A percentile compares a stretch with the other conserved stretches of the same genome.
phyloP scores from a whole-genome alignment of 148 eudicot species.

The Dianthus caryophyllus region DNA sequence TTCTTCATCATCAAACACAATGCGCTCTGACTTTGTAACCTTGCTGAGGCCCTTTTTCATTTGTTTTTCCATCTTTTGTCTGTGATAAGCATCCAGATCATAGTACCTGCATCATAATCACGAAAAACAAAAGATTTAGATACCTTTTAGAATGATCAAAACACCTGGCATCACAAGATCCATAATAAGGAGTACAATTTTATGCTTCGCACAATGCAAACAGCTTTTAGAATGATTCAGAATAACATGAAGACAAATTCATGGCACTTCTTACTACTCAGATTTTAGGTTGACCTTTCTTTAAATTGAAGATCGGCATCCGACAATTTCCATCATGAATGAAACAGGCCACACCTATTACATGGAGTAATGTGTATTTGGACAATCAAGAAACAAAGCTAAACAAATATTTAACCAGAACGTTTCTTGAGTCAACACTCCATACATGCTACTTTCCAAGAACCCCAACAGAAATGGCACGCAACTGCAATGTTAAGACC shows the following conservation, averaged over 20 bases:
- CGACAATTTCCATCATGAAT: neutral
- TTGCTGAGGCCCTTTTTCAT: slow-evolving; percentile 58
- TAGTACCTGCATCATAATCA: slow-evolving; percentile 64
- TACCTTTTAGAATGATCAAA: too few species aligned
- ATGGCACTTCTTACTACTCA: neutral
- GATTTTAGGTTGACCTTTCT: neutral
- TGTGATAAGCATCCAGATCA: slow-evolving; percentile 75
- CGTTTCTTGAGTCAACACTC: too few species aligned
- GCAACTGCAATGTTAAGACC: too few species aligned
- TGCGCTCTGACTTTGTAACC: slow-evolving; percentile 49
- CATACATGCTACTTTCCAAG: neutral
- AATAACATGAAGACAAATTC: too few species aligned
- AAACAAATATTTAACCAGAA: too few species aligned
- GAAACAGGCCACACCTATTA: too few species aligned
- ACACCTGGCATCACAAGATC: too few species aligned
- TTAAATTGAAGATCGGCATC: neutral
- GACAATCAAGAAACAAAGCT: neutral
- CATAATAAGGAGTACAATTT: too few species aligned
- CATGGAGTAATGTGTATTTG: neutral
- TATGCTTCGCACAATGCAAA: neutral
- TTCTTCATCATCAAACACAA: slow-evolving; percentile 89
- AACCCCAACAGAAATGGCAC: neutral
- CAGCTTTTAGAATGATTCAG: neutral
- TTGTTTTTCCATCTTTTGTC: slow-evolving; percentile 55
- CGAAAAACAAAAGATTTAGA: neutral